Percentiles rank a stretch among this genome's conserved stretches.
phyloP scores from a whole-genome alignment of 345 rosid species.

The Camelina laxa region DNA sequence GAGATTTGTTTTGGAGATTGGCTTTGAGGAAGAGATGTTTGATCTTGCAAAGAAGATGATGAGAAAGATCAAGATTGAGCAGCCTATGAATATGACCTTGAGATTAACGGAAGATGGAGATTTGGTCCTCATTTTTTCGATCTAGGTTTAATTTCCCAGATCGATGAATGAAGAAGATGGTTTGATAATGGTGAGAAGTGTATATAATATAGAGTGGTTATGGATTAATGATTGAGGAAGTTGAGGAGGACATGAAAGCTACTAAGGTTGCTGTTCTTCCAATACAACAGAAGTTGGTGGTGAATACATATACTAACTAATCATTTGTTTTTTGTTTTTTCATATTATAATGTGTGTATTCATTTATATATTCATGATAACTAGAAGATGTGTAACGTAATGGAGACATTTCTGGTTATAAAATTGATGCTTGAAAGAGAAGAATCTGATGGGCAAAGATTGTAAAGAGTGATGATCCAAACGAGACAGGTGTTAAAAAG shows the following conservation, averaged over 20 bases:
- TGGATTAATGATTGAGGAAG: slow-evolving; percentile 39
- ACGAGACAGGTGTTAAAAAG: slow-evolving; percentile 32
- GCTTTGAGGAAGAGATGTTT: slow-evolving; percentile 32
- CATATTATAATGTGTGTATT: slow-evolving; percentile 4
- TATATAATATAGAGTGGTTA: slow-evolving; percentile 7
- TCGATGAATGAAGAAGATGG: slow-evolving; percentile 5
- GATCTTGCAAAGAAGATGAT: slow-evolving; percentile 40
- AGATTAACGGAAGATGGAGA: slow-evolving; percentile 39
- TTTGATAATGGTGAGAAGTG: slow-evolving; percentile 18
- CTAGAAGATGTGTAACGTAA: slow-evolving; percentile 41
- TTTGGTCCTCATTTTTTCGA: slow-evolving; percentile 35
- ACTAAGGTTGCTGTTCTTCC: slow-evolving; percentile 46
- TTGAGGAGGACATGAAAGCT: slow-evolving; percentile 48
- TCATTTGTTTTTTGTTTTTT: not conserved
- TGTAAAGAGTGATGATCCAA: slow-evolving; percentile 25
- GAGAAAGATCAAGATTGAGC: slow-evolving; percentile 36
- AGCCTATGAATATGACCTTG: slow-evolving; percentile 39
- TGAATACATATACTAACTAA: slow-evolving; percentile 38
- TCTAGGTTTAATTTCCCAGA: not conserved
- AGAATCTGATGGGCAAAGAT: slow-evolving; percentile 22
- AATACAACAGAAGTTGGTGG: slow-evolving; percentile 43
- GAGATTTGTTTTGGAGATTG: slow-evolving; percentile 31
- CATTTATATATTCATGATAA: slow-evolving; percentile 24
- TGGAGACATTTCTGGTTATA: slow-evolving; percentile 15
- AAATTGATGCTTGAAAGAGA: slow-evolving; percentile 34